These are phyloP conservation scores for Euphorbia lathyris DNA, from an alignment of 345 rosid genomes.

Conservation along the genomic window DNA sequence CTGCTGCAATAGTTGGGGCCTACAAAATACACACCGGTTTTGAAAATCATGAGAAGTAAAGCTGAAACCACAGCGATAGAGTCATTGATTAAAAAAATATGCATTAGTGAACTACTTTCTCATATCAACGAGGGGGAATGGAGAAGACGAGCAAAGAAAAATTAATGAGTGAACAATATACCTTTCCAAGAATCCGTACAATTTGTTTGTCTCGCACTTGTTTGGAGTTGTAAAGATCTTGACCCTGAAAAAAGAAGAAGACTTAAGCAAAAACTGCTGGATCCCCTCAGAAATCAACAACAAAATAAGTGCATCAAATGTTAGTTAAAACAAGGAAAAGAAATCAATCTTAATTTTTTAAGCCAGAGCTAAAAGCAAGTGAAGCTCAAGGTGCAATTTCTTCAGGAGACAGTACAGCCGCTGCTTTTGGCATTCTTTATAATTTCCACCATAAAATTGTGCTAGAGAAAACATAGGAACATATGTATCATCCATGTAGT, in stretches of 20 bases:
- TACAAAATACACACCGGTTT: conserved; percentile 5
- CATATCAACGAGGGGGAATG: background rate
- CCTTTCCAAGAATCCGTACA: conserved; percentile 92
- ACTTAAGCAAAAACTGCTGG: background rate
- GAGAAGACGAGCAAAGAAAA: background rate
- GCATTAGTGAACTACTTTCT: background rate
- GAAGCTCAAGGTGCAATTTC: background rate
- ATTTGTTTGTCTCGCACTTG: conserved; percentile 94
- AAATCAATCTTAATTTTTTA: background rate
- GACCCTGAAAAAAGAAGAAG: conserved; percentile 46
- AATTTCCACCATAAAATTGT: background rate
- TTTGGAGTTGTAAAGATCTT: conserved; percentile 73
- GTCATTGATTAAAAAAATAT: background rate
- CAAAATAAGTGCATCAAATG: background rate
- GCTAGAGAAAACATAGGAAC: background rate
- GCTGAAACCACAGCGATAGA: background rate
- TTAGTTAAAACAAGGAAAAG: background rate
- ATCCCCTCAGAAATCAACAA: background rate
- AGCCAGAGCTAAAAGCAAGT: background rate
- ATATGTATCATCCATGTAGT: background rate
- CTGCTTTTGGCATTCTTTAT: background rate
- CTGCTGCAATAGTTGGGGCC: conserved; percentile 85
- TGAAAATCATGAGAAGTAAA: background rate
- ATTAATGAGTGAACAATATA: conserved; percentile 37
- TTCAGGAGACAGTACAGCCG: background rate